These are phyloP conservation scores for Prunus padus DNA, from an alignment of 306 rosid species.

Conservation along the genomic window DNA sequence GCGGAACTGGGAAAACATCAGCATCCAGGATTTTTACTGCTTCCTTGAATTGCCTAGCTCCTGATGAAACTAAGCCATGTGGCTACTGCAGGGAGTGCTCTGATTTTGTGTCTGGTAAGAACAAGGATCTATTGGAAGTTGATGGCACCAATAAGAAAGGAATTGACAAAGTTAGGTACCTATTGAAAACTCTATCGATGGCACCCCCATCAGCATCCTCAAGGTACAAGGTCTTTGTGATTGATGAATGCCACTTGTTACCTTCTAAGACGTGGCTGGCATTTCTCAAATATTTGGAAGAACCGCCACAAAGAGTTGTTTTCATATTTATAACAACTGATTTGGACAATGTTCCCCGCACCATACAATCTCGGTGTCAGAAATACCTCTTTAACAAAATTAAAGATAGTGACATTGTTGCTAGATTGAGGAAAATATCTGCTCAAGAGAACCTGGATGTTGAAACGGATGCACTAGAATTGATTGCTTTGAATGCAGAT, in stretches of 20 bases:
- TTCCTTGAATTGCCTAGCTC: constrained; percentile 76
- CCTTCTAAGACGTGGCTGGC: constrained; percentile 92
- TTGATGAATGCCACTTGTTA: constrained; percentile 92
- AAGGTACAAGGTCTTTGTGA: constrained; percentile 63
- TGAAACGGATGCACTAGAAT: constrained; percentile 86
- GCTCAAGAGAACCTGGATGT: constrained; percentile 71
- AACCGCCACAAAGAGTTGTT: constrained; percentile 78
- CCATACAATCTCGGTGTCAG: constrained; percentile 88
- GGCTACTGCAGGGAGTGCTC: constrained; percentile 84
- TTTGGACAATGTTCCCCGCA: constrained; percentile 87
- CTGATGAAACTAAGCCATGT: constrained; percentile 81
- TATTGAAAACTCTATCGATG: constrained; percentile 50
- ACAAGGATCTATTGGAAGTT: constrained; percentile 66
- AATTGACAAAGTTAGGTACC: constrained; percentile 66
- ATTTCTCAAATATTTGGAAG: constrained; percentile 89
- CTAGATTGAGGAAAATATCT: constrained; percentile 73
- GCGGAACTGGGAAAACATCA: constrained; percentile 95
- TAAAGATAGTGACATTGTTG: constrained; percentile 77
- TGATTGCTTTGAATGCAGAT: constrained; percentile 91
- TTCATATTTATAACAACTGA: constrained; percentile 83
- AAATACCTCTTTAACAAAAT: constrained; percentile 90
- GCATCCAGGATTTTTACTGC: constrained; percentile 90
- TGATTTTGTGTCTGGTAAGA: constrained; percentile 69
- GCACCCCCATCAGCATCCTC: constrained; percentile 50
- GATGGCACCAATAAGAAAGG: constrained; percentile 87